Conservation (phyloP, 2,329 filamentous ascomycete genomes). For the Coniella lustricola region DNA sequence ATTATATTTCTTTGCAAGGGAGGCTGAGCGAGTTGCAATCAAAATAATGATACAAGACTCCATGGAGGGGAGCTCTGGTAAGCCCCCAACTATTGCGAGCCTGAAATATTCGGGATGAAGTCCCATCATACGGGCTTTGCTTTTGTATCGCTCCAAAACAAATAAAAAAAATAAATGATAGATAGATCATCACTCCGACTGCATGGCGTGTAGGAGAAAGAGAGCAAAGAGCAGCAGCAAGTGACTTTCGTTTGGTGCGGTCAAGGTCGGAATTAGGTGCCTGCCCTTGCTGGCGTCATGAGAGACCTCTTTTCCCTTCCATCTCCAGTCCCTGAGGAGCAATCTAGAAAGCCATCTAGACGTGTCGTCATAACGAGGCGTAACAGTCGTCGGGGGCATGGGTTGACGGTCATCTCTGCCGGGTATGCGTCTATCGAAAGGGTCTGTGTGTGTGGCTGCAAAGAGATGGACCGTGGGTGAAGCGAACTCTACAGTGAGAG, state of each 20-base stretch:
- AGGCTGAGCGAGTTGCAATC: too few relatives aligned
- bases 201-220: not conserved
- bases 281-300: constrained; percentile 5
- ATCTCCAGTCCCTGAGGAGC: constrained; percentile 10
- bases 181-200: too few relatives aligned
- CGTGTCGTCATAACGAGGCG: constrained; percentile 16
- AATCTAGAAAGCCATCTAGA: constrained; percentile 17
- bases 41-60: too few relatives aligned
- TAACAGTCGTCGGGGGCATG: constrained; percentile 17
- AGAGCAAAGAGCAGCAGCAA: too few relatives aligned
- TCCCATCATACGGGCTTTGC: not conserved
- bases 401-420: constrained; percentile 10
- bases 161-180: not conserved
- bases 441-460: constrained; percentile 8
- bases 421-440: constrained; percentile 8
- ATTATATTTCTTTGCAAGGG: too few relatives aligned
- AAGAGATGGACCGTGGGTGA: constrained; percentile 11
- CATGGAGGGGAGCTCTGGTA: too few relatives aligned
- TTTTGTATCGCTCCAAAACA: too few relatives aligned
- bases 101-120: not conserved
- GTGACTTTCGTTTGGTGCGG: not conserved
- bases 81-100: too few relatives aligned
- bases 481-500: constrained; percentile 3
- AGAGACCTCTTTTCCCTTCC: too few relatives aligned
- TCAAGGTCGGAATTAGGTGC: constrained; percentile 8